Base-by-base conservation (phyloP, 495 filamentous ascomycete species). In the Penicillium cosmopolitanum region DNA sequence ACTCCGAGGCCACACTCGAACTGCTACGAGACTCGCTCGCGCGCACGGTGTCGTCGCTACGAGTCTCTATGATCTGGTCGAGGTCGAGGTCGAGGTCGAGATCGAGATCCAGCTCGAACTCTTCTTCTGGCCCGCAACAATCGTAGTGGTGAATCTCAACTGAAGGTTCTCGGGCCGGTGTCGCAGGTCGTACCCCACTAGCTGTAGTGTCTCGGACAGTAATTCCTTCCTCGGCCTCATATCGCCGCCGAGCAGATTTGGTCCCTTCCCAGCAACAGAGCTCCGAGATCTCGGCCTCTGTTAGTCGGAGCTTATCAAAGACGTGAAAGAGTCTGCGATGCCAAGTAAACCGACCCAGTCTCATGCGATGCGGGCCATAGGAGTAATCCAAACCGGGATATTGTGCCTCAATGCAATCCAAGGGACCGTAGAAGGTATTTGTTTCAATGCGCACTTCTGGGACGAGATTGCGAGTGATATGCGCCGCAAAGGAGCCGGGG, bases 191-290 rank as follows among this genome's bases (percentile, higher is more conserved):
- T 59, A 96, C 86, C 15, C 80, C 83, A 65, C 90, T 84, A 55
- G 85, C 86, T 1, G 92, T 92, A 4, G 93, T 96, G 70, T 97
- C 93, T 57, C 74, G 73, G 62, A 97, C 91, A 19, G 66, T 79
- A 48, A 88, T 79, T 3, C 86, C 85, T 64, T 91, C 86, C 67
- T 96, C 91, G 43, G 78, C 77, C 76, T 97, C 93, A 69, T 89
- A 96, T 13, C 88, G 84, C 68, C 94, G 86, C 58, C 92, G 88
- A 31, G 93, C 93, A 80, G 89, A 96, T 63, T 89, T 88, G 52
- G 93, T 96, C n/a, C 93, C 93, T 69, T 96, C 91, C 93, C 93
- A 97, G 66, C 89, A 89, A 60, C 93, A 96, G 58, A 97, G 77
- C 12, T 78, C 82, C 2, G 83, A 77, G 60, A 97, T 96, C 66